Base-by-base conservation (phyloP, 2,329 filamentous ascomycete genomes). In the Hirsutella rhossiliensis region DNA sequence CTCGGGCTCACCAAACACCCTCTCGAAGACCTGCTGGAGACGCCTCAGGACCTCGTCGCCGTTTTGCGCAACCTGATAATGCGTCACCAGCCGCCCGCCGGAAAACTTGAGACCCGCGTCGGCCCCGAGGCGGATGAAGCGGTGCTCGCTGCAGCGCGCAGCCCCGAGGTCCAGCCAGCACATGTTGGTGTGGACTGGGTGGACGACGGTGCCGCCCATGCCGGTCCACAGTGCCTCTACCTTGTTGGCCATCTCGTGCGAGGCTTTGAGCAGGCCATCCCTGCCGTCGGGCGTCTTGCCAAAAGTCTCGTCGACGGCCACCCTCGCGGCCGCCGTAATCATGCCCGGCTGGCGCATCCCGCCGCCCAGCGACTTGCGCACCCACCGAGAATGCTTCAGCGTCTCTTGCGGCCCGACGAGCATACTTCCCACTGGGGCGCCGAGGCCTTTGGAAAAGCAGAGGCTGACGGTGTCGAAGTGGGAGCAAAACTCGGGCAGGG, bases 181-280 rank as follows among this genome's bases (percentile, higher is more conserved):
- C 85, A 94, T 94, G 64, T 94, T 94, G n/a, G 87, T 94, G 57
- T 94, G 81, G 1, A 84, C 81, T 0, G 84, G 82, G 47, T 81
- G 71, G 18, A 71, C 62, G 45, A 87, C 63, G 62, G 75, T 77
- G 1, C 87, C 87, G 5, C 87, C 87, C 42, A 80, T 67, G 15
- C 64, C 65, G 5, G 68, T 73, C 87, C 87, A 94, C 50, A 84
- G 61, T n/a, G 67, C 67, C 72, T 82, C 86, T 37, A 82, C 64
- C 51, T 65, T 68, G 57, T 72, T 75, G 0, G 86, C 84, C 45
- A 74, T 75, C 38, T 66, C 64, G 59, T 90, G 84, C 4, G 73
- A 76, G 15, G 63, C 64, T 27, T 62, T 61, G 39, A 90, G 66
- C 53, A 74, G 74, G 0, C 83, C 82, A 1, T 73, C 73, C 18